Evolutionary conservation across 116 monocot species (phyloP).

Genomic region (Trichopus zeylanicus): DNA sequence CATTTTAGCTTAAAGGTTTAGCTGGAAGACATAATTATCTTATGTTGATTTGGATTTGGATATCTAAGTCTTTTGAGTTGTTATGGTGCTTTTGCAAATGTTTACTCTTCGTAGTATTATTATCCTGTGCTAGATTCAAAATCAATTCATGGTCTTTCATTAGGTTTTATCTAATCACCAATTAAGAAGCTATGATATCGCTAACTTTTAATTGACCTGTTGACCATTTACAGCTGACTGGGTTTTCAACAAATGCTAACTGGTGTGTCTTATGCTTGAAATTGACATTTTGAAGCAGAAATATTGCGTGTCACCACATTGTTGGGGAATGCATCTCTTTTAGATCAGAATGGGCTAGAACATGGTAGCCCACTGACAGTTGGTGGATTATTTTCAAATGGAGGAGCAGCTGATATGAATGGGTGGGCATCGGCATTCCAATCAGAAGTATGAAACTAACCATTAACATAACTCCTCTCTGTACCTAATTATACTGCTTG

Average conservation of each 20-base stretch:
- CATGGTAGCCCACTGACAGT: slow-evolving; percentile 87
- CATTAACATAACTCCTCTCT: slow-evolving; percentile 84
- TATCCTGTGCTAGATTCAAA: background rate
- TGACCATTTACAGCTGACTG: slow-evolving; percentile 21
- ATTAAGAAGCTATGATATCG: background rate
- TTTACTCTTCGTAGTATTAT: background rate
- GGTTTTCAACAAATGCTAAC: slow-evolving; percentile 64
- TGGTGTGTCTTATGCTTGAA: slow-evolving; percentile 66
- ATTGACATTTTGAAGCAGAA: slow-evolving; percentile 97
- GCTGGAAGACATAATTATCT: background rate
- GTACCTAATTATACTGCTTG: slow-evolving; percentile 45
- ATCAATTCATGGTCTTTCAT: background rate
- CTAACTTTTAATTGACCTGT: background rate
- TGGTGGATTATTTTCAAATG: slow-evolving; percentile 89
- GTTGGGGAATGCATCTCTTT: slow-evolving; percentile 95
- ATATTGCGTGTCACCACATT: slow-evolving; percentile 93
- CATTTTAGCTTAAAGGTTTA: no score
- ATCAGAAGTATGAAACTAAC: slow-evolving; percentile 98
- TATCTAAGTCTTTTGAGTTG: background rate
- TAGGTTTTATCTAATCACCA: background rate
- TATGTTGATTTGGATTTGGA: background rate
- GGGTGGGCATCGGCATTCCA: slow-evolving; percentile 84
- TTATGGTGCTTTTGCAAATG: background rate
- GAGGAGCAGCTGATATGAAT: slow-evolving; percentile 77
- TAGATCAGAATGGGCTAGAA: slow-evolving; percentile 86